Evolutionary conservation across 108 stramenopile genomes (phyloP), one percentile per base, ranked within the genome.

Genomic region (Mediolabrus comicus): DNA sequence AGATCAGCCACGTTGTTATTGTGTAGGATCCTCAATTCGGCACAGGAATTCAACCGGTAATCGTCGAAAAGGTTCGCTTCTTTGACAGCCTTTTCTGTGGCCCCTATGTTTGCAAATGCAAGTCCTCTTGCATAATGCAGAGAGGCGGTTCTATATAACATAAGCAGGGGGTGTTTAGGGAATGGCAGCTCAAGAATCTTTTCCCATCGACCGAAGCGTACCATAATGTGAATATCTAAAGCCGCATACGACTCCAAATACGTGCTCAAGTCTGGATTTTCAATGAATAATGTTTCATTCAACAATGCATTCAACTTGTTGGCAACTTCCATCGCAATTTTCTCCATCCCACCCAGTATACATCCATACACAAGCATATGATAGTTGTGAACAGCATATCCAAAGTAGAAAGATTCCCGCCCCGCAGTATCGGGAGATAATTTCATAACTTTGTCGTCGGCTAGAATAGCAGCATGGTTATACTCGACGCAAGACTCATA

Each of bases 201-300:
- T 26, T 84, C 56, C 92, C 92, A 94, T 26, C 90, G 74, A n/a
- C 92, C 92, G 78, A 94, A 94, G 32, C 92, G 86, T 16, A 94
- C 82, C 87, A 94, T 65, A 25, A 91, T 66, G 63, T 94, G 90
- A 70, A 94, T 71, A 31, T 94, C 92, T 46, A 94, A 41, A 2
- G 92, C 90, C 14, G 88, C 75, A 65, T 94, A 94, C 2, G 87
- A 79, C 55, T 94, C 92, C 55, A 94, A 59, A 71, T 94, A 94
- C 4, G 84, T 74, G 25, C 87, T 73, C 66, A 94, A 71, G 56
- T 89, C 85, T 19, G 86, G 87, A 52, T 81, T 83, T 59, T 88
- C 73, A 25, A 79, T 59, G 62, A 94, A 94, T 41, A 87, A 54
- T 49, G 82, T 81, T 72, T 94, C 92, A 26, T 62, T 72, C 30